Evolutionary conservation across 805 yeast species (phyloP), one percentile per base, ranked within the genome.

Genomic region (Ogataea parapolymorpha): DNA sequence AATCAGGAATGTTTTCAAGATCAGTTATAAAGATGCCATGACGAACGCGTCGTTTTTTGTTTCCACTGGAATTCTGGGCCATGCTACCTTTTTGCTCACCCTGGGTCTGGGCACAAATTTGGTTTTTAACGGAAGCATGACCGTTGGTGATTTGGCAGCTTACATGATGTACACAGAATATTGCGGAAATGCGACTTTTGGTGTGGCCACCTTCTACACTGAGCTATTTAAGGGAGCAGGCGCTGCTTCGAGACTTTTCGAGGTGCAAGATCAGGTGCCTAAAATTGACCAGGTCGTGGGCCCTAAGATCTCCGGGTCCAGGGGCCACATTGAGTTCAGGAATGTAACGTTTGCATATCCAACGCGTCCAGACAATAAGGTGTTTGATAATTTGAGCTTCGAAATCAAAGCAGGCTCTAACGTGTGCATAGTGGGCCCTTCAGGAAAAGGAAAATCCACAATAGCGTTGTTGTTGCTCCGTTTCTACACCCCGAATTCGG

Each of bases 151-250:
- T 57, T 71, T 90, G 39, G 83, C 95, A 8, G 86, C 95, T 32
- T 91, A 89, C 64, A 84, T 90, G 82, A 85, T 91, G 85, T 90
- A 90, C 64, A 95, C 97, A 0, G 91, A 88, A 9, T 91, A 88
- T 61, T 86, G 97, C 2, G 98, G 97, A 1, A 73, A 86, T 31
- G 89, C 97, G 0, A 85, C 91, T 52, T 85, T 85, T 65, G 97
- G 98, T 0, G 64, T 91, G 26, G 91, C 96, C 0, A 85, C 84
- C 53, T 91, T 91, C 61, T 91, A 90, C 58, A 82, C 95, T 2
- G 98, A 91, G 61, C 67, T 91, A 43, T 91, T 91, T 95, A 91
- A 91, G 66, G 98, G 97, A 41, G 85, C 93, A 3, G 98, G 98
- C 42, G 97, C 98, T 0, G 95, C 96, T 0, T 84, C 91, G 35